Evolutionary conservation across 2,329 filamentous ascomycete species (phyloP), one percentile per base, ranked within the genome.

Genomic region (Talaromyces marneffei): DNA sequence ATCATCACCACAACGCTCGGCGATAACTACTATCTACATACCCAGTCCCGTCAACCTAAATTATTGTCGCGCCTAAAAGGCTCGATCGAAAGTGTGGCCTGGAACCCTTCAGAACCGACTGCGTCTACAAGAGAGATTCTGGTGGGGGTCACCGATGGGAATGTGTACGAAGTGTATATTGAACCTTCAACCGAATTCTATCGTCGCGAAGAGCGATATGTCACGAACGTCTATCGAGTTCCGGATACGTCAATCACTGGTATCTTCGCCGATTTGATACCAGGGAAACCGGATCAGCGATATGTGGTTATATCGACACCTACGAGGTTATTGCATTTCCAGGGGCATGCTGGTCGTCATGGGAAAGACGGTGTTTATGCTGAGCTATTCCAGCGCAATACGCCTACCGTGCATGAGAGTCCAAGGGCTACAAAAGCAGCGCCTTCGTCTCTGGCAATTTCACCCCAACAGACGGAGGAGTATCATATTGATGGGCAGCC

Each of bases 21-120:
- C 72, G 94, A 99, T 76, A 97, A 96, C 78, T 99, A 92, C 80
- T 99, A 99, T 76, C 88, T 99, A 9, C 94, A 99, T 74, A 93
- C 92, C 10, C 93, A 97, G 73, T 94, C 92, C 35, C 89, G 91
- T 67, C 89, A 92, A 66, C 92, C 93, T 2, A 91, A 94, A 65
- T 84, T 88, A 7, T 81, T 99, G 37, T 87, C 89, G 14, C 85
- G 91, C 61, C 78, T 99, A 58, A 93, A 93, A 68, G 91, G 91
- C 29, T 91, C 97, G 14, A 91, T 99, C 62, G 92, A 97, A 74
- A 89, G 89, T 65, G 83, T 99, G 64, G 92, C 93, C 37, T 99
- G 94, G 94, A 97, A 95, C 70, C 92, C 94, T 1, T 92, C 91
- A 2, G 81, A 93, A 53, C 94, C 94, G 4, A 97, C 93, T 8